Conservation (phyloP, 2,329 filamentous ascomycete species). For the Calonectria hongkongensis region DNA sequence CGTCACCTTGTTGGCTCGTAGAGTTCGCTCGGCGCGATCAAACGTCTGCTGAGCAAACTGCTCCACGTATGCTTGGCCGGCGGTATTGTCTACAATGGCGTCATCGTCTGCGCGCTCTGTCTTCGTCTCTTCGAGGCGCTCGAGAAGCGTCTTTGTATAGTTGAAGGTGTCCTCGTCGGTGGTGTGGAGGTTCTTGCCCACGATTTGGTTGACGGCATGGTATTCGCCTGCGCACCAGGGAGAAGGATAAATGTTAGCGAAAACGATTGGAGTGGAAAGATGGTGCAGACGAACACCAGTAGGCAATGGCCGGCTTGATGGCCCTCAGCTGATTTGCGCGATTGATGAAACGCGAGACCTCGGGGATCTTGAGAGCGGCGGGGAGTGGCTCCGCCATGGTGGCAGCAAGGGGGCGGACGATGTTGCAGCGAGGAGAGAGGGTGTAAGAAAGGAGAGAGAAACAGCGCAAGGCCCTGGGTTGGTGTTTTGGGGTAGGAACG, state of each 20-base stretch:
- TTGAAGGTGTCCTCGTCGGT: conserved; percentile 84
- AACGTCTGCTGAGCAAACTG: conserved; percentile 95
- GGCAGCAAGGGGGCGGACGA: neutral
- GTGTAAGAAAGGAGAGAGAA: neutral
- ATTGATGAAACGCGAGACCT: conserved; percentile 88
- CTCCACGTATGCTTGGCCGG: conserved; percentile 93
- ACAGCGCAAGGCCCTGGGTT: neutral
- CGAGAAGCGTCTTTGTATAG: conserved; percentile 91
- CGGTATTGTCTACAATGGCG: conserved; percentile 88
- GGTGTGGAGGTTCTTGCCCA: conserved; percentile 86
- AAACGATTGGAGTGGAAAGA: neutral
- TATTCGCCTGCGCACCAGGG: conserved; percentile 73
- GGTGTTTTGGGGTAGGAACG: neutral
- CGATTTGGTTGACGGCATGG: conserved; percentile 94
- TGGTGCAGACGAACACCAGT: conserved; percentile 85
- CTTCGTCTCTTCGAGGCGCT: conserved; percentile 83
- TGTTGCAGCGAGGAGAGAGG: neutral
- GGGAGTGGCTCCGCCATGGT: conserved; percentile 78
- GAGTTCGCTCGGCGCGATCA: conserved; percentile 85
- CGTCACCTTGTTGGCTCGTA: conserved; percentile 89
- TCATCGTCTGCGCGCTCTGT: conserved; percentile 84
- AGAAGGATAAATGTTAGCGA: neutral
- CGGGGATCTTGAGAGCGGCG: conserved; percentile 80
- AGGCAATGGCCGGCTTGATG: conserved; percentile 90
- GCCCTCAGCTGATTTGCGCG: conserved; percentile 89